Evolutionary conservation across 306 rosid species (phyloP).

Genomic region (Coriaria nepalensis): DNA sequence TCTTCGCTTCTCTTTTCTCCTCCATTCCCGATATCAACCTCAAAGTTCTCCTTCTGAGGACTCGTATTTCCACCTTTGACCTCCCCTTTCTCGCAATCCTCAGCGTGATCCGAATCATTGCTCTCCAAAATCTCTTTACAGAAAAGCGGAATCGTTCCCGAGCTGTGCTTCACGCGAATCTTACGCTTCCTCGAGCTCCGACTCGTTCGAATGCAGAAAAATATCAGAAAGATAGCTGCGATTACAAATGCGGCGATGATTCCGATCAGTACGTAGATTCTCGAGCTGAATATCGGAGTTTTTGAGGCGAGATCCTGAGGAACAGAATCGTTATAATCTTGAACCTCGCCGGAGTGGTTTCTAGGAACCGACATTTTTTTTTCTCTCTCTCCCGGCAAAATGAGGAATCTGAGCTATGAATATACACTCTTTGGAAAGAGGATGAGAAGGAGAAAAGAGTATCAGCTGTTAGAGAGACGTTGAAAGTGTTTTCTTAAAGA

Average conservation of each 20-base stretch:
- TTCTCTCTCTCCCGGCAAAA: conserved; percentile 22
- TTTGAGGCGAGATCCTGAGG: conserved; percentile 25
- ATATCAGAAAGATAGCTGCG: conserved; percentile 28
- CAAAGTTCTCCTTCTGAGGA: conserved; percentile 21
- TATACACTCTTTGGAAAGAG: neutral
- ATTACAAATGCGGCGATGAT: conserved; percentile 21
- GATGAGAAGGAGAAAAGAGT: neutral
- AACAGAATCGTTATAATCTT: conserved; percentile 17
- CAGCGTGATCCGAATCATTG: conserved; percentile 25
- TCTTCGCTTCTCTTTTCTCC: conserved; percentile 20
- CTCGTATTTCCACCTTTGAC: conserved; percentile 19
- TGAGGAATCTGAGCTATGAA: neutral
- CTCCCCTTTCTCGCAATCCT: conserved; percentile 15
- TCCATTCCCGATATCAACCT: conserved; percentile 17
- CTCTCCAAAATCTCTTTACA: conserved; percentile 71
- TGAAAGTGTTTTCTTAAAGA: conserved; percentile 21
- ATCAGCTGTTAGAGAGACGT: conserved; percentile 3
- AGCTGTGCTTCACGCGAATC: conserved; percentile 49
- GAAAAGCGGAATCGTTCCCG: conserved; percentile 65
- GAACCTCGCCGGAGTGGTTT: conserved; percentile 14
- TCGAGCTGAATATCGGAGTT: conserved; percentile 27
- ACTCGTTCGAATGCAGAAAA: conserved; percentile 35
- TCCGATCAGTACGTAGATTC: conserved; percentile 37
- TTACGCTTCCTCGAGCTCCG: conserved; percentile 25
- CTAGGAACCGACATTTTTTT: conserved; percentile 32